Base-by-base conservation (phyloP, 2,329 filamentous ascomycete species). In the Colletotrichum gloeosporioides region DNA sequence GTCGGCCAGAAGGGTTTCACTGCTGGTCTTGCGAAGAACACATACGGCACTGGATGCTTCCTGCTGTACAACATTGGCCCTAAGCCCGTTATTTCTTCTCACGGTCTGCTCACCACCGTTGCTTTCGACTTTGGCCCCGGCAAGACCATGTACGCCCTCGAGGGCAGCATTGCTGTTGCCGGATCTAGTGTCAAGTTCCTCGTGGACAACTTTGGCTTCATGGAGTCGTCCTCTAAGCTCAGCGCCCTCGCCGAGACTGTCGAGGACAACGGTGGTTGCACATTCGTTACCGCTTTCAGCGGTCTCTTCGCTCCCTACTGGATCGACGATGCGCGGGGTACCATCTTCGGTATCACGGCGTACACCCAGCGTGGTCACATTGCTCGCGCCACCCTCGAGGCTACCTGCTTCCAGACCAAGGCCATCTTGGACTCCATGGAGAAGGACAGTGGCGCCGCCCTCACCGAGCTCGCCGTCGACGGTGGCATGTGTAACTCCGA, bases 11-110 rank as follows among this genome's bases (percentile, higher is more conserved):
- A 94, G 82, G 94, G 93, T 3, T 96, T 96, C 84, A 90, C 89
- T 3, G 93, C 94, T 10, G 95, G 95, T 71, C 89, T 90, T 72
- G 95, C 95, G 66, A 96, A 96, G 88, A 96, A 96, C 84, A 96
- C 95, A 1, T 96, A 96, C 82, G 95, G 95, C 55, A 96, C 95
- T 1, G 95, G 95, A 27, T 96, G 95, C 84, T 97, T 97, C 87
- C 86, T 96, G 78, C 90, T 96, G 8, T 96, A 96, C 86, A 96
- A 97, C 81, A 93, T 96, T 16, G 95, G 95, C 29, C 89, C 92
- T 29, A 94, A 95, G 85, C 95, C 95, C 6, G 94, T 96, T 71
- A 92, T 96, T 74, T 96, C 95, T 0, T 92, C 88, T 32, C 93
- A 96, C 82, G 95, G 95, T 4, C 88, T 97, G 16, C 86, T 96